Evolutionary conservation across 192 early-diverging fungal species (phyloP).

Genomic region (Radiomyces spectabilis): DNA sequence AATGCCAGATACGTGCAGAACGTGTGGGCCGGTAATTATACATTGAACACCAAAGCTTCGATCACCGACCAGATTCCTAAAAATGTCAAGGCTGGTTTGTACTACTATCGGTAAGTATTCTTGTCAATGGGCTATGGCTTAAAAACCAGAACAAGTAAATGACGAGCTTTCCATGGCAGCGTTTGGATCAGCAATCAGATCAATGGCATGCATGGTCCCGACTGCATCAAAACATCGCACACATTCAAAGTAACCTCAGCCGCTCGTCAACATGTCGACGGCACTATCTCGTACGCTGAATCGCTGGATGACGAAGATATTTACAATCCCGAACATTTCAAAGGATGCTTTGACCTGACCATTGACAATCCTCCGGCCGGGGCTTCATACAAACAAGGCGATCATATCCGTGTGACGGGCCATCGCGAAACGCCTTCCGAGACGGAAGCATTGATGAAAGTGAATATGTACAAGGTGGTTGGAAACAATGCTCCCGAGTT

Average conservation of each 20-base stretch:
- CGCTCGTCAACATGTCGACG: constrained; percentile 13
- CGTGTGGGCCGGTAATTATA: constrained; percentile 18
- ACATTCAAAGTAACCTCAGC: constrained; percentile 26
- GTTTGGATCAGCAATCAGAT: constrained; percentile 27
- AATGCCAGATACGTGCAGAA: constrained; percentile 21
- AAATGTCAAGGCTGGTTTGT: constrained; percentile 16
- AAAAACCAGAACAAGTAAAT: background rate
- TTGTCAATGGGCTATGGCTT: background rate
- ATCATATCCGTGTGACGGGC: constrained; percentile 12
- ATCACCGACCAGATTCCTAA: constrained; percentile 12
- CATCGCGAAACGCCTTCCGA: constrained; percentile 19
- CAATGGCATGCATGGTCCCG: constrained; percentile 22
- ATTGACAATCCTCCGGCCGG: constrained; percentile 17
- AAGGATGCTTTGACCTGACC: constrained; percentile 22
- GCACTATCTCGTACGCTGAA: constrained; percentile 5
- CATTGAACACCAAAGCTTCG: constrained; percentile 18
- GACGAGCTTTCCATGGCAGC: background rate
- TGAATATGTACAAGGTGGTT: constrained; percentile 18
- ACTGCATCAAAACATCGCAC: constrained; percentile 19
- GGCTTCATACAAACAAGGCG: background rate
- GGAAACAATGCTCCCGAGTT: constrained; percentile 3
- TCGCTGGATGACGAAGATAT: constrained; percentile 5
- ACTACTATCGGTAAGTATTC: constrained; percentile 23
- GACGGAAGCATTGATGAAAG: constrained; percentile 14
- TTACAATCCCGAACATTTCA: constrained; percentile 16